These are phyloP conservation scores for Coniella lustricola DNA, from an alignment of 2,329 filamentous ascomycete species.

Conservation along the genomic window DNA sequence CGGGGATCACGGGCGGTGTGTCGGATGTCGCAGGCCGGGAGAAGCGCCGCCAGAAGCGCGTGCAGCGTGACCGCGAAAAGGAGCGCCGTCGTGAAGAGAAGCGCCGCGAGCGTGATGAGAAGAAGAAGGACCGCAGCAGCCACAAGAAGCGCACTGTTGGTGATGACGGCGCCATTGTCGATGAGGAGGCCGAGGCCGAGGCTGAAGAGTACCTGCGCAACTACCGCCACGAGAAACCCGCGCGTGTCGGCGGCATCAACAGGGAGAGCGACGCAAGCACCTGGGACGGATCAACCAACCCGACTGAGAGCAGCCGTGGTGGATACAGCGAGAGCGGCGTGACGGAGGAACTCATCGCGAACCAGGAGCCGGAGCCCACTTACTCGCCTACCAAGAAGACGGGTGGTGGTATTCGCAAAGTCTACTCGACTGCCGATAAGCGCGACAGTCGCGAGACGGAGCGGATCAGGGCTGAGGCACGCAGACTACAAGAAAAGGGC, in stretches of 20 bases:
- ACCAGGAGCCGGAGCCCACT: slow-evolving; percentile 51
- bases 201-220: slow-evolving; percentile 65
- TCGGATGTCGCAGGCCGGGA: slow-evolving; percentile 50
- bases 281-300: slow-evolving; percentile 69
- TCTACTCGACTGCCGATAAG: slow-evolving; percentile 53
- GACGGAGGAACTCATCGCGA: slow-evolving; percentile 53
- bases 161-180: slow-evolving; percentile 56
- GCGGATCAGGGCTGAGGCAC: slow-evolving; percentile 49
- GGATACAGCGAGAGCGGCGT: slow-evolving; percentile 34
- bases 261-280: slow-evolving; percentile 68
- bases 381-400: slow-evolving; percentile 42
- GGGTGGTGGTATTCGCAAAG: slow-evolving; percentile 49
- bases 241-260: slow-evolving; percentile 85
- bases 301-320: slow-evolving; percentile 48
- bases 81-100: slow-evolving; percentile 33
- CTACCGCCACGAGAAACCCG: slow-evolving; percentile 81
- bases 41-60: slow-evolving; percentile 42
- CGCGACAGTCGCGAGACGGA: slow-evolving; percentile 45
- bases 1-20: slow-evolving; percentile 51
- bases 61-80: slow-evolving; percentile 46
- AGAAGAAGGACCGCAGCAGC: slow-evolving; percentile 23
- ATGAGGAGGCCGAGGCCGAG: slow-evolving; percentile 56
- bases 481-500: slow-evolving; percentile 47
- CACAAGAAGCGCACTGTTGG: slow-evolving; percentile 36
- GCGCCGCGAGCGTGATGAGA: slow-evolving; percentile 28